phyloP scores from a whole-genome alignment of 441 rosid genomes.

The Codiaeum variegatum region DNA sequence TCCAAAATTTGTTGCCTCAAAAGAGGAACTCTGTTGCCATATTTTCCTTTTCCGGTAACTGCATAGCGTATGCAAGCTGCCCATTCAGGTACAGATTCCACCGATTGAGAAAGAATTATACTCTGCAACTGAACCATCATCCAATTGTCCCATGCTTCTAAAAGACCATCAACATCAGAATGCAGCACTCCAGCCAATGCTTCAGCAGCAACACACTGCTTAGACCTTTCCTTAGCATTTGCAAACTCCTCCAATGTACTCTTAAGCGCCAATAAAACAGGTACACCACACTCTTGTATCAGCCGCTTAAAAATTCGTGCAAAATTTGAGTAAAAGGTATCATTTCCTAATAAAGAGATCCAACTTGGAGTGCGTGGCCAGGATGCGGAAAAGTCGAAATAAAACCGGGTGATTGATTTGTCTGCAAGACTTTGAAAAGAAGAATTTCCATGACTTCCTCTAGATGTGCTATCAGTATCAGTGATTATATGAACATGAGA shows the following conservation, averaged over 20 bases:
- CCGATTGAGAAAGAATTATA: slow-evolving; percentile 80
- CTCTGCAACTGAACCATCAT: slow-evolving; percentile 79
- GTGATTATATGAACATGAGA: slow-evolving; percentile 92
- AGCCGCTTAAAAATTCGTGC: slow-evolving; percentile 95
- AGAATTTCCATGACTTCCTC: slow-evolving; percentile 83
- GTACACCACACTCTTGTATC: slow-evolving; percentile 93
- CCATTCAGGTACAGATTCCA: slow-evolving; percentile 99
- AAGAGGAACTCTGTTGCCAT: slow-evolving; percentile 75
- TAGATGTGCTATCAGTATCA: slow-evolving; percentile 68
- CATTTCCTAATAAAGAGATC: slow-evolving; percentile 90
- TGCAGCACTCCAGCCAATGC: slow-evolving; percentile 93
- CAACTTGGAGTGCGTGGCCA: slow-evolving; percentile 99
- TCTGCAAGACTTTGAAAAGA: slow-evolving; percentile 92
- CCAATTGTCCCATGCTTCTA: slow-evolving; percentile 92
- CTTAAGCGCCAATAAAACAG: slow-evolving; percentile 69
- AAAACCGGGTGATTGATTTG: slow-evolving; percentile 93
- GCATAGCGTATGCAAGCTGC: slow-evolving; percentile 98
- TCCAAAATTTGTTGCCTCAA: slow-evolving; percentile 81
- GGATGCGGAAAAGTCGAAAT: slow-evolving; percentile 93
- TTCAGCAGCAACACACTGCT: slow-evolving; percentile 99
- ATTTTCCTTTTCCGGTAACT: slow-evolving; percentile 97
- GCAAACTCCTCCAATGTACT: slow-evolving; percentile 81
- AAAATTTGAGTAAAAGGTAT: slow-evolving; percentile 89
- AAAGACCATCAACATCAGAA: slow-evolving; percentile 85
- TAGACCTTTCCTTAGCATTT: slow-evolving; percentile 90